Evolutionary conservation across 176 grass and related monocot genomes (phyloP), one percentile per base, ranked within the genome.

Genomic region (Hyparrhenia diplandra): DNA sequence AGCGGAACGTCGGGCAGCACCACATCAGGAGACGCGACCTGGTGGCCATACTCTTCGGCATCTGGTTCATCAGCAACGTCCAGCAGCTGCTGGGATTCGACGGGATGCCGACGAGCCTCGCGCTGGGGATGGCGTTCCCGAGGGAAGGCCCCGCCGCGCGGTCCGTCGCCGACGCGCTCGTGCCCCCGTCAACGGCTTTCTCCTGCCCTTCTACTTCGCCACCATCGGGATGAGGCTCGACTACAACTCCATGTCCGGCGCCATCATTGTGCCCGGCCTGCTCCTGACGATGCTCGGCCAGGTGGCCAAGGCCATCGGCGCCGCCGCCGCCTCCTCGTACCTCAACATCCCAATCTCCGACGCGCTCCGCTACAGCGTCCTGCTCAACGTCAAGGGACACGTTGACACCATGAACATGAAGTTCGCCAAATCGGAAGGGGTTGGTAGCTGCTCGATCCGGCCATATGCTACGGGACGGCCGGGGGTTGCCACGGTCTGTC

Each of bases 321-420:
- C 87, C 1, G 62, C 87, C 0, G 69, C 72, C 1, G 87, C 69
- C 6, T 68, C 87, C 4, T 3, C 49, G 1, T 80, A 80, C 82
- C 76, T 88, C 76, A 17, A 62, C 76, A 88, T 88, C 76, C 87
- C 82, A 12, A 18, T 84, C 39, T 41, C 82, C 52, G 82, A 88
- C 20, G 87, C 87, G 13, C 76, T 88, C 36, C 87, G 87, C 23
- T 88, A 84, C 63, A 69, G 87, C 31, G 62, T 88, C 8, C 81
- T 88, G 8, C 87, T 88, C 62, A 88, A 88, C 31, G 76, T 75
- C 13, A 88, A 88, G 70, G 87, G 87, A 0, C 87, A 88, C 63
- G 87, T 88, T 13, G 87, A 88, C 76, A 84, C 82, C 51, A 88
- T 88, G 82, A 88, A 88, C 87, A 88, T 88, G 82, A 84, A 88